Conservation (phyloP, 441 rosid genomes). For the Arabidopsis hybrid region DNA sequence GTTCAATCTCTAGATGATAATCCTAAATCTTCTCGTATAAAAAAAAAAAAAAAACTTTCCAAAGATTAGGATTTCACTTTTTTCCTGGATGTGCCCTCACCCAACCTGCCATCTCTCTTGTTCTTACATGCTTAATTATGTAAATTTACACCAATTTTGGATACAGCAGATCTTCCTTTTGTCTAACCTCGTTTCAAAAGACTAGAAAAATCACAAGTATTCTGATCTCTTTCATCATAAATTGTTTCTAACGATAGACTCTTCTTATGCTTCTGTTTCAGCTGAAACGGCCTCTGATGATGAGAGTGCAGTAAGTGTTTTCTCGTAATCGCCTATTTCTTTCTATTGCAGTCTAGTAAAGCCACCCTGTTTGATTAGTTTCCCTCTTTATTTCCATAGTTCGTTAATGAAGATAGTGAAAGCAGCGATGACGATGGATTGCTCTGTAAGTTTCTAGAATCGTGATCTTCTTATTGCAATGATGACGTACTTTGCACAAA, state of each 20-base stretch:
- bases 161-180: background rate
- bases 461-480: conserved; percentile 20
- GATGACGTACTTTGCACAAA: background rate
- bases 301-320: conserved; percentile 56
- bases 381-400: conserved; percentile 51
- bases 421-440: conserved; percentile 88
- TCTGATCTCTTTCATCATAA: background rate
- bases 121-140: background rate
- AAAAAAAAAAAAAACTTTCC: too few relatives aligned
- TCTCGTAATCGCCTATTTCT: background rate
- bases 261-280: conserved; percentile 48
- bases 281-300: conserved; percentile 77
- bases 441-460: conserved; percentile 77
- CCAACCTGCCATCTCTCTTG: background rate
- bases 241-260: background rate
- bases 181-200: conserved; percentile 5
- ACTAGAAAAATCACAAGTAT: background rate
- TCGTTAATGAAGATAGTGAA: conserved; percentile 60
- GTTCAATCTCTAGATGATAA: background rate
- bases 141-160: background rate
- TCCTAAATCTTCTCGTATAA: background rate
- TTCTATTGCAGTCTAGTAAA: conserved; percentile 1
- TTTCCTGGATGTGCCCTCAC: background rate
- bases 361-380: background rate
- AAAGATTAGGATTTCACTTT: background rate